phyloP scores from a whole-genome alignment of 768 basidiomycete genomes.

The Crepidotus variabilis region DNA sequence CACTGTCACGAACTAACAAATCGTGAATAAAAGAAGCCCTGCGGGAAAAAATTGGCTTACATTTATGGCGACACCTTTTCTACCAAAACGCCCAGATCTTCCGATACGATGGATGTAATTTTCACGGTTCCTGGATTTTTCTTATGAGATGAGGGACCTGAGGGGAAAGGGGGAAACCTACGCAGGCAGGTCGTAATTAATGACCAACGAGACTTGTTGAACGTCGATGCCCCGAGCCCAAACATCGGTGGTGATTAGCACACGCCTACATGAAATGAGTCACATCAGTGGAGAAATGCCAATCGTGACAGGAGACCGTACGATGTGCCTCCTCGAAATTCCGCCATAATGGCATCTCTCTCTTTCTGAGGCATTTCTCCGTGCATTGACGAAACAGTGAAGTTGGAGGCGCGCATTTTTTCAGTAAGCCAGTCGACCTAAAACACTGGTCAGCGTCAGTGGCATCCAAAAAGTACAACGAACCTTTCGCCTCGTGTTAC shows the following conservation, averaged over 20 bases:
- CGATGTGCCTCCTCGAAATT: conserved; percentile 93
- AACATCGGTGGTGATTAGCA: conserved; percentile 93
- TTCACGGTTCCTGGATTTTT: conserved; percentile 75
- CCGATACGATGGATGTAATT: conserved; percentile 99
- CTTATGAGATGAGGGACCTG: conserved; percentile 1
- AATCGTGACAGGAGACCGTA: conserved; percentile 33
- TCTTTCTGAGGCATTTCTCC: conserved; percentile 97
- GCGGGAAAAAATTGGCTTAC: conserved; percentile 41
- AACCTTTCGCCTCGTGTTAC: conserved; percentile 96
- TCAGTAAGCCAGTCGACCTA: conserved; percentile 98
- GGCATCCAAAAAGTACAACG: conserved; percentile 13
- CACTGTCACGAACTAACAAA: conserved; percentile 78
- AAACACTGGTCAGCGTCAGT: not conserved
- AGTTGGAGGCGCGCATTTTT: conserved; percentile 98
- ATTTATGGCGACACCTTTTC: conserved; percentile 99
- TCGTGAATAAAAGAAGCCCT: conserved; percentile 12
- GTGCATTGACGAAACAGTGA: conserved; percentile 95
- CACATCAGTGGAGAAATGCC: conserved; percentile 4
- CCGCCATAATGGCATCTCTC: conserved; percentile 94
- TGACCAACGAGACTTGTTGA: conserved; percentile 95
- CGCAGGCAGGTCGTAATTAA: conserved; percentile 96
- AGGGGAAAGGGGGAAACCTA: conserved; percentile 34
- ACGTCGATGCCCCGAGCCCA: conserved; percentile 99
- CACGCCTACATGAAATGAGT: conserved; percentile 54
- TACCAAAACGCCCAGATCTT: conserved; percentile 96